Base-by-base conservation (phyloP, 805 yeast species). In the Barnettozyma botsteinii region DNA sequence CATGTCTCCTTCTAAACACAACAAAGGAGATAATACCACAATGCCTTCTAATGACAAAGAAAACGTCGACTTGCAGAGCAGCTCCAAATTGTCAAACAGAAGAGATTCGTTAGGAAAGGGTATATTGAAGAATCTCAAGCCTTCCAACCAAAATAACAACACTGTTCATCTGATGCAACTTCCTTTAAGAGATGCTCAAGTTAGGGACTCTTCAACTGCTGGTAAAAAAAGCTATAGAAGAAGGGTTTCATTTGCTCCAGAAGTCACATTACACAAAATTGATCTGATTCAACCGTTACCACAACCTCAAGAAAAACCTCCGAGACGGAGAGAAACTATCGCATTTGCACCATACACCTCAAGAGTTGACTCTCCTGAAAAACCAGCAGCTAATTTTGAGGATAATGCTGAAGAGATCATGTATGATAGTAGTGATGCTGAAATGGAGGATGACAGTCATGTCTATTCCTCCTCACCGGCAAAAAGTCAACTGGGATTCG, bases 201-300 rank as follows among this genome's bases (percentile, higher is more conserved):
- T 29, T 5, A 46, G 32, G 10, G 23, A 14, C 6, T 2, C 33
- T 12, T 15, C 38, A 2, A 37, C 31, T 4, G 23, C 51, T 5
- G 45, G 41, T 2, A 47, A 50, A 34, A 43, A 45, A 7, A 41
- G 48, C 24, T 49, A 50, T 31, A 49, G 50, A 38, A 42, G 60
- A 39, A 46, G 60, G 17, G 60, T 56, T 2, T 56, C 60, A 1
- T 56, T 56, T 33, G 58, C 58, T 11, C 60, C 59, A 26, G 59
- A 56, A 19, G 60, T 53, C 3, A 55, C 60, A 2, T 34, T 56
- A n/a, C 60, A 55, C 45, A 56, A 53, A 31, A 47, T 55, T 24
- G 56, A 53, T 11, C 38, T 49, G 20, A 41, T 48, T 9, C 50
- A 54, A 3, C 45, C 38, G 23, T 22, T 36, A 9, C 33, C 20